phyloP scores from a whole-genome alignment of 257 asterid genomes.

The Plantago elongata region DNA sequence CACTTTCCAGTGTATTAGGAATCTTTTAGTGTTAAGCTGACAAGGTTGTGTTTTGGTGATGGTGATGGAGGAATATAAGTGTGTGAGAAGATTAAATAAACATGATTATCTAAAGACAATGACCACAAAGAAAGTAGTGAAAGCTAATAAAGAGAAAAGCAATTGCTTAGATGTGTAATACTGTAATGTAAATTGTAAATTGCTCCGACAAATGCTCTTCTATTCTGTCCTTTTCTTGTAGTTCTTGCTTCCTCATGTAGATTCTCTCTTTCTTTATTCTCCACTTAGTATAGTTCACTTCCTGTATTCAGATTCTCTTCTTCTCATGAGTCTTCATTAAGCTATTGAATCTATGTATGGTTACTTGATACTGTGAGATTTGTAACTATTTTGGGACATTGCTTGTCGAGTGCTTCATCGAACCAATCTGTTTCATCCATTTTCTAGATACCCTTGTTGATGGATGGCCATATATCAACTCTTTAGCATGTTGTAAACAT shows the following conservation, averaged over 20 bases:
- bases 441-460: no score
- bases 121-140: conserved; percentile 25
- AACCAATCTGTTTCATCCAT: background rate
- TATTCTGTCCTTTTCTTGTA: conserved; percentile 23
- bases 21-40: conserved; percentile 22
- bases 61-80: conserved; percentile 30
- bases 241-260: conserved; percentile 31
- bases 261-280: conserved; percentile 34
- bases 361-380: conserved; percentile 6
- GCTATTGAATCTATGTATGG: background rate
- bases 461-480: no score
- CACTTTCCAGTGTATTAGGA: conserved; percentile 11
- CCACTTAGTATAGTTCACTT: conserved; percentile 7
- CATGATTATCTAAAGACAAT: conserved; percentile 23
- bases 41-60: conserved; percentile 25
- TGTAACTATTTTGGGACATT: background rate
- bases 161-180: conserved; percentile 17
- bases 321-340: conserved; percentile 2
- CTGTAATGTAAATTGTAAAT: conserved; percentile 4
- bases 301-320: conserved; percentile 18
- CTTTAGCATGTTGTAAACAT: no score
- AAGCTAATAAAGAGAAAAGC: conserved; percentile 39
- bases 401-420: background rate
- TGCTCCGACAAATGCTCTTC: conserved; percentile 28
- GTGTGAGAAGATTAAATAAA: conserved; percentile 32